phyloP scores from a whole-genome alignment of 805 yeast genomes.

The Wickerhamomyces ciferrii region DNA sequence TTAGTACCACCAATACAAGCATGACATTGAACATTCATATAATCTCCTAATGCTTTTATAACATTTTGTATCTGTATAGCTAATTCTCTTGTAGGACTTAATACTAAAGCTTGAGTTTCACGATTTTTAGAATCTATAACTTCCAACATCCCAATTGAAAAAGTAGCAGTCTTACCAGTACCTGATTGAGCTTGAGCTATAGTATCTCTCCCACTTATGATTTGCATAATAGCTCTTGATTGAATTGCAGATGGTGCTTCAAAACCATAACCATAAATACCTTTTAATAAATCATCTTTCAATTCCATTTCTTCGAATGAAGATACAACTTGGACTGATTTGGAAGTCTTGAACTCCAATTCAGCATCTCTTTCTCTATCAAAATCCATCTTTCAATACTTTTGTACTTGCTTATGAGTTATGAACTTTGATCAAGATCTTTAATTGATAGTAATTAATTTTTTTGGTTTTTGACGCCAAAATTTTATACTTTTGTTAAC shows the following conservation, averaged over 20 bases:
- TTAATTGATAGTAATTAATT: background rate
- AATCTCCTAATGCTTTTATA: conserved; percentile 79
- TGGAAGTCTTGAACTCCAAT: conserved; percentile 57
- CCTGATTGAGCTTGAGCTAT: conserved; percentile 99
- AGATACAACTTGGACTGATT: conserved; percentile 45
- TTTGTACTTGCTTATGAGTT: background rate
- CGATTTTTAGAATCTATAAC: conserved; percentile 67
- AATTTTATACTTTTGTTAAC: background rate
- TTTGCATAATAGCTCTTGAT: conserved; percentile 94
- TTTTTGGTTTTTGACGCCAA: background rate
- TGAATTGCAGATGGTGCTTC: conserved; percentile 97
- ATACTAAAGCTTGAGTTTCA: conserved; percentile 82
- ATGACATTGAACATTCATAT: conserved; percentile 79
- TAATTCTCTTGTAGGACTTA: conserved; percentile 95
- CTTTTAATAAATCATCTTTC: conserved; percentile 54
- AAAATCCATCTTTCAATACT: conserved; percentile 40
- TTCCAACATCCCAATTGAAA: conserved; percentile 90
- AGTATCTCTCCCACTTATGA: conserved; percentile 90
- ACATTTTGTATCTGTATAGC: conserved; percentile 92
- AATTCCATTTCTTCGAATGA: conserved; percentile 77
- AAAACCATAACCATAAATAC: conserved; percentile 86
- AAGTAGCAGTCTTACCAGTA: conserved; percentile 98
- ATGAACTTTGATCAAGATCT: background rate
- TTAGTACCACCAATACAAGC: conserved; percentile 95
- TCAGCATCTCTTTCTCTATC: conserved; percentile 55